These are phyloP conservation scores for Leishmania braziliensis DNA, from an alignment of 208 protist species.

Conservation along the genomic window DNA sequence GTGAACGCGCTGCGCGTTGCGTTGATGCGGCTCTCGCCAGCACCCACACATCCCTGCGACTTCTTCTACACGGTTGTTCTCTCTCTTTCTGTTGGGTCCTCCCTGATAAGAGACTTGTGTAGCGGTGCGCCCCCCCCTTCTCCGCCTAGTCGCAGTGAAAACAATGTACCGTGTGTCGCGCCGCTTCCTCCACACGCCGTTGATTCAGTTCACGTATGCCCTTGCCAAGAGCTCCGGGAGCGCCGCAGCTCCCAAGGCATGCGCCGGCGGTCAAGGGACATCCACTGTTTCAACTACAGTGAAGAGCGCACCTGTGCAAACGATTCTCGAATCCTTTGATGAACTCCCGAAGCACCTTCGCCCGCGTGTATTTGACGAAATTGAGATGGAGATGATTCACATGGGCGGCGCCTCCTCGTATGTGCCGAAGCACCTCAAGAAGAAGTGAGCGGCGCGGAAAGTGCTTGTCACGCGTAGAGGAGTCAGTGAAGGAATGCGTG, in stretches of 20 bases:
- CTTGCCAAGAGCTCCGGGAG: constrained; percentile 53
- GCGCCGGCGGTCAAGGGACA: background rate
- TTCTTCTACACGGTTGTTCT: background rate
- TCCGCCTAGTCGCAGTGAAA: background rate
- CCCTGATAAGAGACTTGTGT: background rate
- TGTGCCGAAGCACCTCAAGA: constrained; percentile 77
- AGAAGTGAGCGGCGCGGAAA: constrained; percentile 32
- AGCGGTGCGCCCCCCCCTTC: background rate
- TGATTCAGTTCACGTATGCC: constrained; percentile 81
- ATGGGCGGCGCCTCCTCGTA: constrained; percentile 84
- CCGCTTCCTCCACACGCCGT: constrained; percentile 42
- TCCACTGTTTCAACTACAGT: background rate
- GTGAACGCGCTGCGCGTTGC: background rate
- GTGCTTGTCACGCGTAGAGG: background rate
- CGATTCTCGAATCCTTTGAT: constrained; percentile 55
- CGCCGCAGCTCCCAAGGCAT: background rate
- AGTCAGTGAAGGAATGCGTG: background rate
- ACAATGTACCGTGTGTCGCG: constrained; percentile 41
- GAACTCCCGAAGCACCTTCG: constrained; percentile 66
- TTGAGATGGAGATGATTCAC: constrained; percentile 75
- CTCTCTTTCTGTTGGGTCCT: background rate
- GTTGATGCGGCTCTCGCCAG: background rate
- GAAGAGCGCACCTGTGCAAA: constrained; percentile 4
- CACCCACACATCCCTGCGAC: background rate
- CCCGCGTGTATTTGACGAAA: constrained; percentile 61